phyloP scores from a whole-genome alignment of 305 asterid genomes.

The Withania somnifera region DNA sequence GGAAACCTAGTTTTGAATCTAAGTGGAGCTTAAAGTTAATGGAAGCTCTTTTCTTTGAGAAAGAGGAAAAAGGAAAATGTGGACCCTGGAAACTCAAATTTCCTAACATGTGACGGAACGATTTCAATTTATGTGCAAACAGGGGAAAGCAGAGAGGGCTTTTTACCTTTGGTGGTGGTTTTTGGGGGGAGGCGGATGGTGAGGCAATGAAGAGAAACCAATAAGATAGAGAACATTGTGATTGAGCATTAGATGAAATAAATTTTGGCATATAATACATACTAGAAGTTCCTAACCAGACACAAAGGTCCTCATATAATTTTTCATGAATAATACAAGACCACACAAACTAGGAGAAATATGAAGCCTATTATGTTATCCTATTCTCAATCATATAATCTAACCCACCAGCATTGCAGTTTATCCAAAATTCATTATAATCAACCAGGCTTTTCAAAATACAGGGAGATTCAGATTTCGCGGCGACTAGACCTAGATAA shows the following conservation, averaged over 20 bases:
- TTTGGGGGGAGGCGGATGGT: background rate
- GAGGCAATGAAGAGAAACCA: background rate
- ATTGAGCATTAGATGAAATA: background rate
- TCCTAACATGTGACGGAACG: background rate
- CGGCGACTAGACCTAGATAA: background rate
- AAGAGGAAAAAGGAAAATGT: background rate
- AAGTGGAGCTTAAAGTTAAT: background rate
- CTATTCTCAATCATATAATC: background rate
- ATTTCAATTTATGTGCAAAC: background rate
- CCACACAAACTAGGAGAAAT: background rate
- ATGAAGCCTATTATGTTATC: background rate
- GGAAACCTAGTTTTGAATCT: background rate
- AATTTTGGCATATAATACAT: background rate
- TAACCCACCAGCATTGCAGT: background rate
- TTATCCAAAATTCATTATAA: background rate
- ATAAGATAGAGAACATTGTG: background rate
- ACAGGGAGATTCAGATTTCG: background rate
- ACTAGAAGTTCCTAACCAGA: background rate
- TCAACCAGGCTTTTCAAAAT: background rate
- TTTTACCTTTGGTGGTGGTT: background rate
- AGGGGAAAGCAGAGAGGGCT: background rate
- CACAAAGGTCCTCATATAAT: background rate
- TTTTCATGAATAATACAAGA: background rate
- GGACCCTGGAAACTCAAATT: background rate
- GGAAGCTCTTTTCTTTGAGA: background rate